Evolutionary conservation across 2,329 filamentous ascomycete species (phyloP), one percentile per base, ranked within the genome.

Genomic region (Ceratocystis cacaofunesta): DNA sequence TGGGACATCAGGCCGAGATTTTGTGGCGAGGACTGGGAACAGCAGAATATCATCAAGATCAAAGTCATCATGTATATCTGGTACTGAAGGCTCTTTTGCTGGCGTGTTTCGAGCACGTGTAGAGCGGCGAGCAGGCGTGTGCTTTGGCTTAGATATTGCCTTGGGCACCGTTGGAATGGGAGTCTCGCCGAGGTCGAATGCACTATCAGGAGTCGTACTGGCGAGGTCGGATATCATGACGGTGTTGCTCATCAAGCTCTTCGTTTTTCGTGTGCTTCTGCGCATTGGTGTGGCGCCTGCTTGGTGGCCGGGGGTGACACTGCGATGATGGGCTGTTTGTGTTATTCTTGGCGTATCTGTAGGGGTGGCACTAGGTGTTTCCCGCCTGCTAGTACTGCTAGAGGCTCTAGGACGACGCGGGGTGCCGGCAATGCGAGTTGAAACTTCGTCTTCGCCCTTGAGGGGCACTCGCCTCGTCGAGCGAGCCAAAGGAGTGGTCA

Each of bases 211-310:
- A 4, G 65, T 67, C 19, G 62, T 67, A 28, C 65, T 67, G 19
- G 65, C 65, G 17, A 67, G 57, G 15, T 67, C 65, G 25, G 65
- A 67, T n/a, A 67, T 67, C 57, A 64, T 58, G 36, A 63, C 50
- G 28, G 41, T 63, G 17, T 61, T 44, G 17, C 43, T 36, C 19
- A 63, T 52, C 41, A 48, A 41, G 28, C 46, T 22, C 46, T 55
- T 43, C 10, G 61, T 41, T 17, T 50, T 44, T n/a, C 61, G 36
- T 5, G 36, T 46, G 30, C 19, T 60, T 15, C 55, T 30, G 10
- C 61, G 57, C 25, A 15, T 30, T 17, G 15, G 55, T 5, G 63
- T 61, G 46, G 32, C 36, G 15, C 36, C 10, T 12, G 1, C 10
- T 36, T n/a, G 7, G 10, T 10, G 55, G 15, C 52, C 22, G 15